phyloP scores from a whole-genome alignment of 202 grass and related monocot species.

The Brachypodium distachyon region DNA sequence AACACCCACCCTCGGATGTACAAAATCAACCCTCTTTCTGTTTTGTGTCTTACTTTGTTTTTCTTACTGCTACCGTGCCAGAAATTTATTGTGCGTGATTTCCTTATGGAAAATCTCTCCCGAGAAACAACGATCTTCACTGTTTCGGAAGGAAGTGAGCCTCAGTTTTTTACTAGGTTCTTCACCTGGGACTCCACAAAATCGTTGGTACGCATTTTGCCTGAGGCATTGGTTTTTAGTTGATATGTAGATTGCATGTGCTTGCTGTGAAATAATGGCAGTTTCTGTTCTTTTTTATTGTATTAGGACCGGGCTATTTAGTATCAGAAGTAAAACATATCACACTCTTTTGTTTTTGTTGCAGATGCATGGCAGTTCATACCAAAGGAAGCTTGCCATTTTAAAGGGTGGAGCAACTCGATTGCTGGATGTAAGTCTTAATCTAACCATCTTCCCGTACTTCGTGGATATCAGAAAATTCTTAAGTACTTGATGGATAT shows the following conservation, averaged over 20 bases:
- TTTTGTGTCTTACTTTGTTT: neutral
- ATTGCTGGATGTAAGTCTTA: slow-evolving; percentile 53
- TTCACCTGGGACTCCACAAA: slow-evolving; percentile 61
- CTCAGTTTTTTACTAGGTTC: slow-evolving; percentile 63
- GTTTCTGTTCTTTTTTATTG: neutral
- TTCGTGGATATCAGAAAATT: neutral
- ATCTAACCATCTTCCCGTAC: neutral
- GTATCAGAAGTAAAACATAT: slow-evolving; percentile 5
- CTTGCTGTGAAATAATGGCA: neutral
- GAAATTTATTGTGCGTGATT: slow-evolving; percentile 67
- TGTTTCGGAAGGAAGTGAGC: slow-evolving; percentile 59
- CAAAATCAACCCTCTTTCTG: neutral
- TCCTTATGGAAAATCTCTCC: slow-evolving; percentile 61
- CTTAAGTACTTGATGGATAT: too few relatives aligned
- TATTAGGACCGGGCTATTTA: neutral
- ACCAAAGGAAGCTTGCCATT: slow-evolving; percentile 79
- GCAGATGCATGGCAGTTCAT: slow-evolving; percentile 98
- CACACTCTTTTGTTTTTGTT: slow-evolving; percentile 11
- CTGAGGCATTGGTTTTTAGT: neutral
- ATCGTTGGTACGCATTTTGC: slow-evolving; percentile 36
- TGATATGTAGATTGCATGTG: neutral
- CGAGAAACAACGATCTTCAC: slow-evolving; percentile 47
- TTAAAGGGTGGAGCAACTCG: slow-evolving; percentile 58
- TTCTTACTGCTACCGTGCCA: slow-evolving; percentile 11
- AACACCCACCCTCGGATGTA: too few relatives aligned